Evolutionary conservation across 768 basidiomycete species (phyloP).

Genomic region (Phylloporus rhodoxanthus): DNA sequence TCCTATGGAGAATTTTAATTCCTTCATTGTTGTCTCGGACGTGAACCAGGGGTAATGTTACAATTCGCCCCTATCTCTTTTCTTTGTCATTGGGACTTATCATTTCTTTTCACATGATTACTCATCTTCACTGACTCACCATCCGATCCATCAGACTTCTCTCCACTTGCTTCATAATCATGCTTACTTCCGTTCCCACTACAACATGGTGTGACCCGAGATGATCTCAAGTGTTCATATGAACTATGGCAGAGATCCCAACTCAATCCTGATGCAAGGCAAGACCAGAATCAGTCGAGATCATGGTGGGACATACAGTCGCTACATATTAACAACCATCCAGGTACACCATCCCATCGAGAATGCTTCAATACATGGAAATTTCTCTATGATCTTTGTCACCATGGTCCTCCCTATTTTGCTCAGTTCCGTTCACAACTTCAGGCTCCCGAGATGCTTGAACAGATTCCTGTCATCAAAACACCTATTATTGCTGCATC

Average conservation of each 20-base stretch:
- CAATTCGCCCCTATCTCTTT: no score
- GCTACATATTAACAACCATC: neutral
- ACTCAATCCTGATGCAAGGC: neutral
- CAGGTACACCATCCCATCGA: neutral
- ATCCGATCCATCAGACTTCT: no score
- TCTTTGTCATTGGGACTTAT: no score
- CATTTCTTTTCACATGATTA: no score
- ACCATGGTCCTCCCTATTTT: neutral
- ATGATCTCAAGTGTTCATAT: neutral
- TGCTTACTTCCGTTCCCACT: conserved; percentile 1
- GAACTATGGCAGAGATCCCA: neutral
- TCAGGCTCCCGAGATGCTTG: neutral
- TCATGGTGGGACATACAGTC: neutral
- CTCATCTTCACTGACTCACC: no score
- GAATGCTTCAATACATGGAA: neutral
- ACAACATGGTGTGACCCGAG: neutral
- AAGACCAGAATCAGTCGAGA: neutral
- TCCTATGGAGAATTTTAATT: no score
- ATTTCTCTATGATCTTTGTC: neutral
- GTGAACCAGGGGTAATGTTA: no score
- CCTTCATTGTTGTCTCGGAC: no score
- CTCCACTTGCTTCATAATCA: no score
- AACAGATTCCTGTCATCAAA: neutral
- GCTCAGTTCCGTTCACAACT: neutral
- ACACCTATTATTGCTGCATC: neutral